Percentiles rank a stretch among this genome's conserved stretches.
Conservation (phyloP, 2,329 filamentous ascomycete genomes). For the Talaromyces sp. region DNA sequence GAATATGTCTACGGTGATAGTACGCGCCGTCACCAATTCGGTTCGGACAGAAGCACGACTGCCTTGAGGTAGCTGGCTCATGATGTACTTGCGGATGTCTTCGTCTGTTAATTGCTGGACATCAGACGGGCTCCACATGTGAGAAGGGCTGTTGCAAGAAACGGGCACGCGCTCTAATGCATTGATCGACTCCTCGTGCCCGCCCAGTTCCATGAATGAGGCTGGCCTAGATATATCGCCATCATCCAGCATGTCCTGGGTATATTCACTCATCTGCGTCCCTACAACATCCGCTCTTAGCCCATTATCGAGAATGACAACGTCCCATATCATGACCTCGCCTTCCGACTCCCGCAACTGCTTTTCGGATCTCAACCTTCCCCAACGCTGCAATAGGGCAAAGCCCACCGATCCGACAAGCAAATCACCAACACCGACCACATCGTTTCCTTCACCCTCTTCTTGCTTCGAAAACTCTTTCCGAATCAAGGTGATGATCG, state of each 20-base stretch:
- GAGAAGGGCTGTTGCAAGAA: constrained; percentile 23
- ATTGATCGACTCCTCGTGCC: constrained; percentile 37
- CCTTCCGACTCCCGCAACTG: constrained; percentile 40
- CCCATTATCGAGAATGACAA: constrained; percentile 47
- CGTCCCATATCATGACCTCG: constrained; percentile 47
- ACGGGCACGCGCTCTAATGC: constrained; percentile 36
- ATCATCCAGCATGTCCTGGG: constrained; percentile 41
- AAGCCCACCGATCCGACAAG: constrained; percentile 45
- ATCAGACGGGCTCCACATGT: constrained; percentile 32
- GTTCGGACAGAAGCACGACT: constrained; percentile 43
- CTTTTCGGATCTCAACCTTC: constrained; percentile 42
- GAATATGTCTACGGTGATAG: constrained; percentile 47
- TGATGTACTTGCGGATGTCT: constrained; percentile 47
- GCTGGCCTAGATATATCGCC: constrained; percentile 51
- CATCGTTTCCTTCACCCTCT: constrained; percentile 28
- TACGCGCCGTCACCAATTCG: constrained; percentile 43
- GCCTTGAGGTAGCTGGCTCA: constrained; percentile 42
- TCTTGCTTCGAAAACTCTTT: constrained; percentile 41
- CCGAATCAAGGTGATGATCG: constrained; percentile 46
- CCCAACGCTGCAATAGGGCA: constrained; percentile 47
- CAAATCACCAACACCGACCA: constrained; percentile 43
- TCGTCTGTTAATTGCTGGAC: constrained; percentile 42
- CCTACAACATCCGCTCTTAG: constrained; percentile 46
- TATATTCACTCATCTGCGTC: constrained; percentile 35
- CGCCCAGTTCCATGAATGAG: constrained; percentile 45